Base-by-base conservation (phyloP, 306 rosid genomes). In the Casuarina glauca region DNA sequence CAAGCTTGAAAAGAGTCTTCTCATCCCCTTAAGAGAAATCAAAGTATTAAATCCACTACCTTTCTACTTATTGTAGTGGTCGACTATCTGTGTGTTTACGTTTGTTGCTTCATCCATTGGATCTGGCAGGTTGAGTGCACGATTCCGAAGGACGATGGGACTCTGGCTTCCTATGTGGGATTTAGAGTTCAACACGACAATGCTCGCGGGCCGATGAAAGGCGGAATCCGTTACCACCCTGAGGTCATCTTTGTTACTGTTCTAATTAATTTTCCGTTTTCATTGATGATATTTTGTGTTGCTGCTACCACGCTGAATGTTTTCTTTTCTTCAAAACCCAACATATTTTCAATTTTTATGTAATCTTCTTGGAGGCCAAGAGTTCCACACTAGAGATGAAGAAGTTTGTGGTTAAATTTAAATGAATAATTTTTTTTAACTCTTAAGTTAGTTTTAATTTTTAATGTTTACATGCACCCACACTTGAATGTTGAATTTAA, bases 131-230 rank as follows among this genome's bases (percentile, higher is more conserved):
- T 91, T 72, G 97, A 91, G 69, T 91, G 97, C 43, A 91, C 91
- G 42, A 91, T 91, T 64, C 92, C 97, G 1, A 91, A 83, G 64
- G 94, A 89, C 70, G 94, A 89, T 82, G 97, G 94, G 16, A 91
- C 82, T 78, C 78, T 91, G 54, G 94, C 20, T 62, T 88, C 94
- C 2, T 91, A 87, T 72, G 89, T 91, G 19, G 97, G 97, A 45
- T 91, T 88, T 45, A 88, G 97, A 82, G 76, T 91, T 66, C 97
- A 91, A 62, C 97, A 91, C 75, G 97, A 91, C 79, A 91, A 91
- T 84, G 91, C 97, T 79, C 92, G 92, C 64, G 97, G 97, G 42
- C 97, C 97, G 10, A 91, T 91, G 97, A 91, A 89, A 72, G 97
- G 97, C 41, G 97, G 97, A 55, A 89, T 88, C 64, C 92, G 92